Evolutionary conservation across 2,329 filamentous ascomycete genomes (phyloP).

Genomic region (Tricladium varicosporioides): DNA sequence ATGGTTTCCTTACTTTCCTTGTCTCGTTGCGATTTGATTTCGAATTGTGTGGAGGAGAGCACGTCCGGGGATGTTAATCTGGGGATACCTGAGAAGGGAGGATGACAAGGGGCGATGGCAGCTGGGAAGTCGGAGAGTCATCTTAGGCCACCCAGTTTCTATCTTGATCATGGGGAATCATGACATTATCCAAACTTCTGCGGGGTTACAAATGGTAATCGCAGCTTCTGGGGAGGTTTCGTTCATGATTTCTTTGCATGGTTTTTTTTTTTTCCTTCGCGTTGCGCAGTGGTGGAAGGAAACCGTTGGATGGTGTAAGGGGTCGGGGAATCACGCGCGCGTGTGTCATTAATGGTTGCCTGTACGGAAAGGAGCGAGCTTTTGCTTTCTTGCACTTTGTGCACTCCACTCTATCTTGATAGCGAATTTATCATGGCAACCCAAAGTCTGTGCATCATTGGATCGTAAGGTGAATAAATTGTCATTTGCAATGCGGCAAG

Average conservation of each 20-base stretch:
- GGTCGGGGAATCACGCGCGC: constrained; percentile 4
- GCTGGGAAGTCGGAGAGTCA: neutral
- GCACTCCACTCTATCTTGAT: neutral
- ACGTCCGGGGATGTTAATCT: constrained; percentile 26
- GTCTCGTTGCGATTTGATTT: constrained; percentile 22
- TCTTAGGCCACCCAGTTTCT: neutral
- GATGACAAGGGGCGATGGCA: neutral
- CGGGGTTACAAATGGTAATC: constrained; percentile 24
- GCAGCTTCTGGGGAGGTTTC: constrained; percentile 35
- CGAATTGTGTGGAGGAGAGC: constrained; percentile 23
- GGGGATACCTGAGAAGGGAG: neutral
- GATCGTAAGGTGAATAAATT: too few species aligned
- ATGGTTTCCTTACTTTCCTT: constrained; percentile 26
- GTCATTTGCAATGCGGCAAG: too few species aligned
- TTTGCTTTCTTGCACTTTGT: neutral
- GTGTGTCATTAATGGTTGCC: neutral
- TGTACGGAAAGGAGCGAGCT: neutral
- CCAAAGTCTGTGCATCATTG: neutral
- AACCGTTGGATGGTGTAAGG: neutral
- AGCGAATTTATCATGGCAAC: neutral
- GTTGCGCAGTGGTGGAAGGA: constrained; percentile 8
- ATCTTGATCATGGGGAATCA: constrained; percentile 12
- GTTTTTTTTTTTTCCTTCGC: constrained; percentile 21
- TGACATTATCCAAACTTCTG: constrained; percentile 12
- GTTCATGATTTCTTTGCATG: constrained; percentile 16